These are phyloP conservation scores for Friedmanniomyces endolithicus DNA, from an alignment of 495 filamentous ascomycete genomes.

Conservation along the genomic window DNA sequence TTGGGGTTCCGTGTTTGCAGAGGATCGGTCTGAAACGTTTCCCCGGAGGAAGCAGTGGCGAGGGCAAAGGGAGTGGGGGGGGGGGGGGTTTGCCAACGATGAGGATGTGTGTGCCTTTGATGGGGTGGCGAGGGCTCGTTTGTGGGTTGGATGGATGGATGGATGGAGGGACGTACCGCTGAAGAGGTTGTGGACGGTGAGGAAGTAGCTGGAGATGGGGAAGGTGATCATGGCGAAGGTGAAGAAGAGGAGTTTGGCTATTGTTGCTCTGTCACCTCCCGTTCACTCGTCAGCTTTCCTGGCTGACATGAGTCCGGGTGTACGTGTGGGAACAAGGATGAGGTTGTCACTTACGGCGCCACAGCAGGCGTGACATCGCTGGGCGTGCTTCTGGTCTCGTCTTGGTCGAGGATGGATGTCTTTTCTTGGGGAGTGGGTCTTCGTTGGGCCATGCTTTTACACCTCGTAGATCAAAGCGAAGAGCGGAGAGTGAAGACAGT, in stretches of 20 bases:
- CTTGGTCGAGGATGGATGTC: slow-evolving; percentile 21
- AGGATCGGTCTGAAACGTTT: too few species aligned
- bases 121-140: too few species aligned
- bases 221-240: slow-evolving; percentile 78
- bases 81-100: neutral
- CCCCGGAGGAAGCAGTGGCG: too few species aligned
- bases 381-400: slow-evolving; percentile 7
- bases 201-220: slow-evolving; percentile 78
- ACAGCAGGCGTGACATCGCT: slow-evolving; percentile 30
- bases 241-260: slow-evolving; percentile 78
- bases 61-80: too few species aligned
- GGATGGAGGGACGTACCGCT: slow-evolving; percentile 39
- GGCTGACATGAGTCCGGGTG: neutral
- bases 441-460: slow-evolving; percentile 11
- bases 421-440: slow-evolving; percentile 23
- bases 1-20: too few species aligned
- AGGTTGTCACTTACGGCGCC: slow-evolving; percentile 24
- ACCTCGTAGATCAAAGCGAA: neutral
- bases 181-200: slow-evolving; percentile 65
- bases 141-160: neutral
- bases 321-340: neutral
- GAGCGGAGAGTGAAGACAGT: too few species aligned
- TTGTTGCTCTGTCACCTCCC: slow-evolving; percentile 51
- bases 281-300: neutral
- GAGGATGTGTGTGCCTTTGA: neutral